phyloP scores from a whole-genome alignment of 768 basidiomycete species.

The Termitomyces sp. region DNA sequence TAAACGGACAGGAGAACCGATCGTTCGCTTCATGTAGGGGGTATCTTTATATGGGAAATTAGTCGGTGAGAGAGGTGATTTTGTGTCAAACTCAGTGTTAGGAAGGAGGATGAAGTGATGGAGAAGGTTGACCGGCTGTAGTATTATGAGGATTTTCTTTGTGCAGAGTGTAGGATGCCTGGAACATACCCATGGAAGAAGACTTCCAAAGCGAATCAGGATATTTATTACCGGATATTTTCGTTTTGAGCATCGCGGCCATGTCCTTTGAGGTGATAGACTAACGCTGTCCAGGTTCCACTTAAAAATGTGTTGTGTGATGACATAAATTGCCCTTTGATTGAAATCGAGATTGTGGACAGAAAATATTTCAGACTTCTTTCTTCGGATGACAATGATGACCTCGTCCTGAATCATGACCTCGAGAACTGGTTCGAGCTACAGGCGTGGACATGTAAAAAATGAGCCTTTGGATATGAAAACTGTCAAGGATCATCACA shows the following conservation, averaged over 20 bases:
- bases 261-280: slow-evolving; percentile 27
- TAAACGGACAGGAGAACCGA: slow-evolving; percentile 52
- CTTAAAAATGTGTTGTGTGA: slow-evolving; percentile 42
- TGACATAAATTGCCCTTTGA: slow-evolving; percentile 30
- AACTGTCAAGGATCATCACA: background rate
- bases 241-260: slow-evolving; percentile 1
- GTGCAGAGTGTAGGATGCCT: background rate
- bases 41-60: slow-evolving; percentile 43
- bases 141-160: background rate
- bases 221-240: slow-evolving; percentile 36
- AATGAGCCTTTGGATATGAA: background rate
- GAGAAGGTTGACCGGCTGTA: slow-evolving; percentile 57
- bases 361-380: slow-evolving; percentile 37
- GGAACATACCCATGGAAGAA: slow-evolving; percentile 46
- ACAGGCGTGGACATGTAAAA: background rate
- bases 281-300: slow-evolving; percentile 52
- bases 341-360: slow-evolving; percentile 21
- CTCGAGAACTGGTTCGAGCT: slow-evolving; percentile 36
- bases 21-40: slow-evolving; percentile 29
- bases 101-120: slow-evolving; percentile 52
- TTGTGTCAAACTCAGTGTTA: slow-evolving; percentile 29
- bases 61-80: slow-evolving; percentile 17
- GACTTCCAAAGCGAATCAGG: slow-evolving; percentile 53
- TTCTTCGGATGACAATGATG: slow-evolving; percentile 38
- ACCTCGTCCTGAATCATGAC: slow-evolving; percentile 36